phyloP scores from a whole-genome alignment of 768 basidiomycete genomes.

The Epithele typhae region DNA sequence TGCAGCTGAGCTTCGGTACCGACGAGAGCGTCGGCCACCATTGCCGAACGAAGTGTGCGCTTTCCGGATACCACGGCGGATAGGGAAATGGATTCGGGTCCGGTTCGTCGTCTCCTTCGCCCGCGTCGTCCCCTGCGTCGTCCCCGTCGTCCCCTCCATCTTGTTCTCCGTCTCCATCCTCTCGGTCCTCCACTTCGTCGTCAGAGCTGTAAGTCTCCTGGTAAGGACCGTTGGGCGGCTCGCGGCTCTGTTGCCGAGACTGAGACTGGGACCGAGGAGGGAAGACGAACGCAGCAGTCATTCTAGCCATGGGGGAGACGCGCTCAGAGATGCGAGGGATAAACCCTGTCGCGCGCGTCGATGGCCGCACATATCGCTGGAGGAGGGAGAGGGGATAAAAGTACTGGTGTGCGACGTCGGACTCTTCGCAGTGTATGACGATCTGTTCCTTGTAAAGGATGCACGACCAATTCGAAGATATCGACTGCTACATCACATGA shows the following conservation, averaged over 20 bases:
- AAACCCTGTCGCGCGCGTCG: slow-evolving; percentile 10
- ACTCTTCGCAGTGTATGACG: slow-evolving; percentile 72
- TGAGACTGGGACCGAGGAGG: slow-evolving; percentile 8
- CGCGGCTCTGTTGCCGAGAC: slow-evolving; percentile 2
- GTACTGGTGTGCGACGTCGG: slow-evolving; percentile 59
- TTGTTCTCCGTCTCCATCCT: neutral
- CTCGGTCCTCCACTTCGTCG: neutral
- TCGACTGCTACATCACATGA: slow-evolving; percentile 38
- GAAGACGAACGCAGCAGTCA: slow-evolving; percentile 22
- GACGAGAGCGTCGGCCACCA: slow-evolving; percentile 72
- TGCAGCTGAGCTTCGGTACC: slow-evolving; percentile 66
- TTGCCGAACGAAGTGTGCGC: slow-evolving; percentile 73
- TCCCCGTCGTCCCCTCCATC: neutral
- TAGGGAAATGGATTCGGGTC: slow-evolving; percentile 58
- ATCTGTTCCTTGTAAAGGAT: slow-evolving; percentile 63
- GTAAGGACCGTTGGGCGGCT: neutral
- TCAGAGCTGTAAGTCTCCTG: neutral
- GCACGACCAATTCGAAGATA: slow-evolving; percentile 75
- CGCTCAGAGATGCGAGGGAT: slow-evolving; percentile 20
- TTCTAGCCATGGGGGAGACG: slow-evolving; percentile 16
- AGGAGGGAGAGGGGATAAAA: slow-evolving; percentile 54
- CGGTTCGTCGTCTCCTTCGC: slow-evolving; percentile 6
- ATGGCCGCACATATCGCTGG: slow-evolving; percentile 23
- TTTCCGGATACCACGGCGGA: slow-evolving; percentile 68
- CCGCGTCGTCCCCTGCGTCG: neutral